Evolutionary conservation across 352 stramenopile genomes (phyloP), one percentile per base, ranked within the genome.

Genomic region (Pythium volutum): DNA sequence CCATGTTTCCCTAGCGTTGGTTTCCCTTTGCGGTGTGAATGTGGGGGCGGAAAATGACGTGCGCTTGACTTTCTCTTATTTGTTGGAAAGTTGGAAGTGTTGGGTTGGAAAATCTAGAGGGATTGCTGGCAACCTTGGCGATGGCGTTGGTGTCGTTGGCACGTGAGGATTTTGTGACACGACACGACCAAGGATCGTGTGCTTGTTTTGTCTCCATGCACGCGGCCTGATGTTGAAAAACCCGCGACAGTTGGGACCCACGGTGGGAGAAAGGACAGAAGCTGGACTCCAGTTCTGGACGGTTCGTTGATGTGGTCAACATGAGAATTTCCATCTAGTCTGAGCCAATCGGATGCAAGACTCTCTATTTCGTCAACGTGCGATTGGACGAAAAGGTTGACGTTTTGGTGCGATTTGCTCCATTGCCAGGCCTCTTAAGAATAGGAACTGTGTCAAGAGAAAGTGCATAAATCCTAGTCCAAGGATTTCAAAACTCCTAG

Each of bases 281-380:
- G 49, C 58, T 65, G 58, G 48, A 65, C 58, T 65, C 26, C 48
- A 47, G 58, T 45, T 58, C 58, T 51, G 58, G 58, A 65, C 49
- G 1, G 38, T 47, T 57, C 23, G 14, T 22, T 22, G 45, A 33
- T 49, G 48, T 65, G 58, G 58, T 39, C 48, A 48, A 65, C 48
- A 58, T 2, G 0, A 36, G 14, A 18, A 50, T 34, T 6, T 26
- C n/a, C n/a, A 3, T 65, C 58, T 65, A 65, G 48, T 65, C 49
- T 20, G 14, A 23, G 31, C 58, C 58, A 65, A 65, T 65, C 49
- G 36, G 22, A 52, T 10, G 16, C 3, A 7, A 25, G 8, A 1
- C 6, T 34, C 5, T 8, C 14, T 54, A 54, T 54, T 47, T 47
- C 29, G 36, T 46, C 23, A 3, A 7, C 9, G n/a, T n/a, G 45